Conservation (phyloP, 495 filamentous ascomycete genomes). For the Aspergillus biplanus region DNA sequence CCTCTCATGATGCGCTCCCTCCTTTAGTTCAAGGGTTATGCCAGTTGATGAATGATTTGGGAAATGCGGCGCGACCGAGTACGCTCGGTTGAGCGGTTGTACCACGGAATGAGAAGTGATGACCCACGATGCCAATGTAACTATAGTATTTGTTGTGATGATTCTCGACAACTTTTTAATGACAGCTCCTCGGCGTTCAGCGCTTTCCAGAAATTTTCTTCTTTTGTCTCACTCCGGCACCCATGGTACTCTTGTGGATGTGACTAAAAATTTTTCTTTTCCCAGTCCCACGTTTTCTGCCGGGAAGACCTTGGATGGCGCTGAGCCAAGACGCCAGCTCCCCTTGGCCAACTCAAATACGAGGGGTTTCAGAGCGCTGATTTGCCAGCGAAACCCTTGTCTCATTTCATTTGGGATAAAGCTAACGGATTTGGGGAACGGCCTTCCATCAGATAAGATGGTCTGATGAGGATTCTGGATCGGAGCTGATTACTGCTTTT, state of each 20-base stretch:
- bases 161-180: background rate
- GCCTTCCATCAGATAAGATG: conserved; percentile 2
- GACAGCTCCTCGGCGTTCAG: background rate
- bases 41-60: conserved; percentile 57
- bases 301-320: background rate
- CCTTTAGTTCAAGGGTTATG: conserved; percentile 59
- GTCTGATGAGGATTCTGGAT: background rate
- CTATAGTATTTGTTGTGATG: background rate
- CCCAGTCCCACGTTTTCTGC: no score
- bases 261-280: no score
- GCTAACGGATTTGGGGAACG: background rate
- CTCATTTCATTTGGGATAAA: background rate
- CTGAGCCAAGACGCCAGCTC: background rate
- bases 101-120: background rate
- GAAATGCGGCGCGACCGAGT: conserved; percentile 24
- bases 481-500: background rate
- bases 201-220: background rate
- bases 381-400: background rate
- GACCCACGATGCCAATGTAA: background rate
- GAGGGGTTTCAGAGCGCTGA: background rate
- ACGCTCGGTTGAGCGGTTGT: background rate
- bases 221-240: background rate
- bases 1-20: conserved; percentile 35
- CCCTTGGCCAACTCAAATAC: background rate
- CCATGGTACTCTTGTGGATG: no score